phyloP scores from a whole-genome alignment of 169 alveolate species.

The Theileria luwenshuni region DNA sequence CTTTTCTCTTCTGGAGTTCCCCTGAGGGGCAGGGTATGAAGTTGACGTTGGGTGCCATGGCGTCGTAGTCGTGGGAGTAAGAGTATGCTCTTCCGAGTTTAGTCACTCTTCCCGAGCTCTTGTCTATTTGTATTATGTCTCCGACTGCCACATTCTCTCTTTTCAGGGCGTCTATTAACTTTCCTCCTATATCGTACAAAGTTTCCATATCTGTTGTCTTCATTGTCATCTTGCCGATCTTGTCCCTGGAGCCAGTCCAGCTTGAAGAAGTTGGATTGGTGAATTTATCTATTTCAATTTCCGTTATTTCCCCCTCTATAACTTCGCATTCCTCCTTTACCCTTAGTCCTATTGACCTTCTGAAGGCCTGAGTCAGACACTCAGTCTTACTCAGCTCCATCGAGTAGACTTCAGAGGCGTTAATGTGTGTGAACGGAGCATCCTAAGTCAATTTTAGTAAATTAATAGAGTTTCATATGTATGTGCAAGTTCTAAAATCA shows the following conservation, averaged over 20 bases:
- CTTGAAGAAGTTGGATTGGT: constrained; percentile 54
- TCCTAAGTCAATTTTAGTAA: constrained; percentile 65
- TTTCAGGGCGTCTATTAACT: constrained; percentile 88
- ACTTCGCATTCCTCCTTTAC: constrained; percentile 98
- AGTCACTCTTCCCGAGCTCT: constrained; percentile 94
- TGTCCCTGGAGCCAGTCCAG: constrained; percentile 26
- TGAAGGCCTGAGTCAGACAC: constrained; percentile 92
- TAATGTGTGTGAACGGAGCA: constrained; percentile 96
- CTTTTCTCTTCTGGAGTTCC: constrained; percentile 97
- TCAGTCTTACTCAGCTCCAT: constrained; percentile 98
- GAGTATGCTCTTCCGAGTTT: constrained; percentile 97
- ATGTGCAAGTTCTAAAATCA: too few species aligned
- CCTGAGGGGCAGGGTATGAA: constrained; percentile 98
- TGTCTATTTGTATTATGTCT: constrained; percentile 96
- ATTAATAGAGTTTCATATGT: neutral
- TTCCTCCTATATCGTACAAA: constrained; percentile 93
- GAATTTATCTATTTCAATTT: constrained; percentile 92
- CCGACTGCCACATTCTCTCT: constrained; percentile 87
- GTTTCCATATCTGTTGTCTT: constrained; percentile 99
- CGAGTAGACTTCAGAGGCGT: constrained; percentile 98
- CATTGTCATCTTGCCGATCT: constrained; percentile 91
- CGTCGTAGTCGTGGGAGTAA: constrained; percentile 96
- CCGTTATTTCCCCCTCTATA: constrained; percentile 99
- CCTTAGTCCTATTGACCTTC: constrained; percentile 98
- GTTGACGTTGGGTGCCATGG: constrained; percentile 92